Base-by-base conservation (phyloP, 805 yeast species). In the Wickerhamiella sorbophila region DNA sequence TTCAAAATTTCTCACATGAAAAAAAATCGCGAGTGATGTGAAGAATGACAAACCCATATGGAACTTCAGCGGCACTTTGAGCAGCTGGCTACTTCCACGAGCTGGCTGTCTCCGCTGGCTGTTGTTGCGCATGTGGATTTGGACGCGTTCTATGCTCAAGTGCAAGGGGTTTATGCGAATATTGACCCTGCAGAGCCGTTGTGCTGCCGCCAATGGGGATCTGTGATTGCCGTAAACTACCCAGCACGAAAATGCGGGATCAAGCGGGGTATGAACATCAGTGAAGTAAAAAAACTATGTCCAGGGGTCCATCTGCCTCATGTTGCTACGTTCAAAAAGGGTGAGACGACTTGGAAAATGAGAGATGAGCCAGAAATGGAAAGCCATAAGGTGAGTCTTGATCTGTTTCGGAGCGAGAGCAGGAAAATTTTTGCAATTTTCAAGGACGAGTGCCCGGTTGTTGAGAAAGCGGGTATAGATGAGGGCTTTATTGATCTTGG, bases 81-180 rank as follows among this genome's bases (percentile, higher is more conserved):
- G 12, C 46, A 38, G 43, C 44, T 51, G 36, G 42, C 36, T 5
- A 31, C 48, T 1, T 31, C 46, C 2, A 36, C 48, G 15, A 45
- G 51, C 2, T 77, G 72, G 56, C 51, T 54, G 5, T 77, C 86
- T 46, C 84, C 88, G 2, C 63, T 88, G 9, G 68, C 95, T 0
- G 80, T 81, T 19, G 72, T 91, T 31, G 86, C 80, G 5, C 93
- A 86, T 52, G 71, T 91, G 19, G 98, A 91, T 61, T 72, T 85
- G 52, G 94, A 91, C 62, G 96, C 97, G 10, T 91, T 87, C 59
- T 91, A 82, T 60, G 95, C 98, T 0, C 98, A 91, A 56, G 91
- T 79, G 24, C 96, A 91, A 53, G 88, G 80, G 50, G 64, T 83
- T 4, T 62, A 95, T 33, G 66, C 84, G 15, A 79, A 79, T 0